Percentiles rank a stretch among this genome's conserved stretches.
Conservation (phyloP, 106 monocot species). For the Gastrodia elata region DNA sequence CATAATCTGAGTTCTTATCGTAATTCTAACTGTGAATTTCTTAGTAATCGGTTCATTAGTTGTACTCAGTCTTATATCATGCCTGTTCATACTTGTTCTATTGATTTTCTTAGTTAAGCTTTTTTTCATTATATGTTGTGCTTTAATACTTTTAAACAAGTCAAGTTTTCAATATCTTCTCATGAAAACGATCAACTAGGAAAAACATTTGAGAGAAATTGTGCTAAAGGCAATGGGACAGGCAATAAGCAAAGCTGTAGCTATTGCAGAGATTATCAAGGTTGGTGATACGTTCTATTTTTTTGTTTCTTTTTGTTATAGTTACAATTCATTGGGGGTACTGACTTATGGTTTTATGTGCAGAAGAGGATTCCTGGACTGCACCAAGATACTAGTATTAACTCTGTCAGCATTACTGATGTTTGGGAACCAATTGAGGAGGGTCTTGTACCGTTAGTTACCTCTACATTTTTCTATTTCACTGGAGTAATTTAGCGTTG, state of each 20-base stretch:
- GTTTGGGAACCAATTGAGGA: constrained; percentile 99
- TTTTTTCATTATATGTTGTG: not conserved
- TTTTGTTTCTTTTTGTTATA: not conserved
- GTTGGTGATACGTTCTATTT: not conserved
- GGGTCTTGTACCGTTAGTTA: constrained; percentile 89
- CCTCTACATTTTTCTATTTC: not conserved
- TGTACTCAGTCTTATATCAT: not conserved
- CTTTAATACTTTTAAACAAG: not conserved
- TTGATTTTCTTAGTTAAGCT: not conserved
- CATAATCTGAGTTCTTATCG: not conserved
- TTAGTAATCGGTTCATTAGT: too few relatives aligned
- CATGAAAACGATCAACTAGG: constrained; percentile 4
- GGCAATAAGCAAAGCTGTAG: constrained; percentile 10
- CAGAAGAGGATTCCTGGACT: constrained; percentile 75
- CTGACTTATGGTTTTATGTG: constrained; percentile 7
- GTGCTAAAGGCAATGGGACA: constrained; percentile 11
- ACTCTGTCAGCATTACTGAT: constrained; percentile 90
- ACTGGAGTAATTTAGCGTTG: not conserved
- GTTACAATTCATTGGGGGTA: not conserved
- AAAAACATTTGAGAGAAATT: constrained; percentile 10
- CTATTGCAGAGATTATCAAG: constrained; percentile 9
- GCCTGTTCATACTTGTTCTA: not conserved
- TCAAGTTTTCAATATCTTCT: not conserved
- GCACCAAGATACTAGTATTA: constrained; percentile 83
- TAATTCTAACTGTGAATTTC: not conserved